These are phyloP conservation scores for Cercospora beticola DNA, from an alignment of 2,329 filamentous ascomycete species.

Conservation along the genomic window DNA sequence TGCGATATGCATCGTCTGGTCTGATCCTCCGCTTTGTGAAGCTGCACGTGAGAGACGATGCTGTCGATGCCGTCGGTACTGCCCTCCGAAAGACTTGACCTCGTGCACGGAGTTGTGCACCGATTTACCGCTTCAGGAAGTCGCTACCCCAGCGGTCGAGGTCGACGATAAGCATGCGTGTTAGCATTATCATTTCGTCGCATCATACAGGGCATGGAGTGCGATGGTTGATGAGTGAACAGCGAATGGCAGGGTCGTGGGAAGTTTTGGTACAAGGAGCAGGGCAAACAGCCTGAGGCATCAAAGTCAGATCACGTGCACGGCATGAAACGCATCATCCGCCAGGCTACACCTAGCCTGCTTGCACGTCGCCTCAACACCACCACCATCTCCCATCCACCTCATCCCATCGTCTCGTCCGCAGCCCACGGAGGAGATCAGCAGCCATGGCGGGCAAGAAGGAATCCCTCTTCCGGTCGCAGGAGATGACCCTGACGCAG, in stretches of 20 bases:
- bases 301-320: not conserved
- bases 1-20: not conserved
- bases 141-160: not conserved
- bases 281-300: not conserved
- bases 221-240: not conserved
- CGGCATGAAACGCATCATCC: not conserved
- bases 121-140: not conserved
- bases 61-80: not conserved
- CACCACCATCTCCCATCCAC: conserved; percentile 10
- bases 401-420: conserved; percentile 15
- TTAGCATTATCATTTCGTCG: not conserved
- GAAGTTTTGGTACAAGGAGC: not conserved
- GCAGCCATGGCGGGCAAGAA: conserved; percentile 58
- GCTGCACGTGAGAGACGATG: not conserved
- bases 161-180: not conserved
- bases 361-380: conserved; percentile 1
- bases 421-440: conserved; percentile 18
- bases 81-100: not conserved
- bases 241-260: not conserved
- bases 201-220: not conserved
- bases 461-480: conserved; percentile 98
- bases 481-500: conserved; percentile 99
- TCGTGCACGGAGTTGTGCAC: not conserved
- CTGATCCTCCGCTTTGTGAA: not conserved
- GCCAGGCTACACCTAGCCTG: not conserved